These are phyloP conservation scores for Fraxinus nigra DNA, from an alignment of 305 asterid species.

Conservation along the genomic window DNA sequence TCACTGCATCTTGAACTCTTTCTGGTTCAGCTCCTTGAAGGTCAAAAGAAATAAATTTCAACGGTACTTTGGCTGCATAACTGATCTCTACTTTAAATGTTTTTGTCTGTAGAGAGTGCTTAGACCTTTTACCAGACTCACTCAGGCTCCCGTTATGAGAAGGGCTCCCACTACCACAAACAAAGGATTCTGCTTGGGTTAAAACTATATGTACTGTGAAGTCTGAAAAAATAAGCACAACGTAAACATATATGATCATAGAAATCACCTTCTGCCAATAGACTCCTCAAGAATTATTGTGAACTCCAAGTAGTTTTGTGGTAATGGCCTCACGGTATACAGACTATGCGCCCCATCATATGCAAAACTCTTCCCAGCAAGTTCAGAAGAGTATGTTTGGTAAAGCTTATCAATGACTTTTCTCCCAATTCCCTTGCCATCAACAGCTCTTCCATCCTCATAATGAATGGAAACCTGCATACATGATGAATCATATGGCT, in stretches of 20 bases:
- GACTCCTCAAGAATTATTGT: constrained; percentile 73
- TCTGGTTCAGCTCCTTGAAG: constrained; percentile 69
- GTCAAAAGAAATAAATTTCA: constrained; percentile 52
- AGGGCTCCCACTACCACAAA: constrained; percentile 38
- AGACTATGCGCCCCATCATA: constrained; percentile 79
- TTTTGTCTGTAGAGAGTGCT: constrained; percentile 47
- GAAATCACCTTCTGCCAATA: constrained; percentile 49
- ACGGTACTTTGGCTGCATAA: constrained; percentile 70
- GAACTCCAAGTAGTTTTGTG: constrained; percentile 54
- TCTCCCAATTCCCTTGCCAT: constrained; percentile 61
- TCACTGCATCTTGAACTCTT: constrained; percentile 59
- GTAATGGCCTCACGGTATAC: constrained; percentile 79
- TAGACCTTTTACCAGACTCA: constrained; percentile 61
- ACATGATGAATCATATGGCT: constrained; percentile 20
- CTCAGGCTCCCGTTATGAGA: constrained; percentile 37
- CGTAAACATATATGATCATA: constrained; percentile 16
- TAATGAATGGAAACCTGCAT: constrained; percentile 68
- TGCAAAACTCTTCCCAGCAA: constrained; percentile 65
- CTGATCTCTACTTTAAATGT: constrained; percentile 61
- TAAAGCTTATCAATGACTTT: constrained; percentile 62
- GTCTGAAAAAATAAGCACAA: not conserved
- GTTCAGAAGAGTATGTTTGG: constrained; percentile 71
- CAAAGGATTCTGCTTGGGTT: constrained; percentile 12
- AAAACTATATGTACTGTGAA: constrained; percentile 2
- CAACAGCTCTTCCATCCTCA: constrained; percentile 47